Conservation (phyloP, 441 rosid species). For the Arabidopsis hybrid region DNA sequence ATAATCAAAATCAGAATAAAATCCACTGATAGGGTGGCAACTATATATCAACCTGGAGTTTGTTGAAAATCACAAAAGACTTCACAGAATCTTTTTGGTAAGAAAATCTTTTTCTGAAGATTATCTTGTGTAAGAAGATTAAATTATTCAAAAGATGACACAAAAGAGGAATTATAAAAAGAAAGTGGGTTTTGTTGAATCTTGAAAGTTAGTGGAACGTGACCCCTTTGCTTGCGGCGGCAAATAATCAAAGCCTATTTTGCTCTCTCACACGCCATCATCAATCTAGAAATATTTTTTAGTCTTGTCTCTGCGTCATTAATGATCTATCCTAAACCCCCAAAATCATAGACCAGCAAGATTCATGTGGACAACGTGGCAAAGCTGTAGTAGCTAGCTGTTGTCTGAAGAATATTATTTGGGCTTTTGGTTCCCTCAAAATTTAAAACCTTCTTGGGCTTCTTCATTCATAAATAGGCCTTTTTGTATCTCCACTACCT, state of each 20-base stretch:
- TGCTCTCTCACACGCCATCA: conserved; percentile 27
- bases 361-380: conserved; percentile 24
- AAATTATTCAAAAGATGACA: not conserved
- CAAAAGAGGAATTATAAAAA: not conserved
- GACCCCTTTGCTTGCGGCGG: conserved; percentile 44
- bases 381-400: conserved; percentile 10
- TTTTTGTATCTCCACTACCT: conserved; percentile 24
- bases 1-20: conserved; percentile 1
- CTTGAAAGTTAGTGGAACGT: conserved; percentile 44
- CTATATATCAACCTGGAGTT: conserved; percentile 20
- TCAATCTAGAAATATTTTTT: not conserved
- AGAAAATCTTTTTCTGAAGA: not conserved
- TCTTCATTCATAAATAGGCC: not conserved
- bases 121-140: not conserved
- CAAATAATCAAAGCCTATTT: conserved; percentile 2
- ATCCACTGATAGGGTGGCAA: not conserved
- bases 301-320: conserved; percentile 32
- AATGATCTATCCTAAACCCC: conserved; percentile 14
- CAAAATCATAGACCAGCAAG: not conserved
- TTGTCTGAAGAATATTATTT: not conserved
- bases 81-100: not conserved
- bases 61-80: conserved; percentile 23
- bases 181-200: conserved; percentile 37
- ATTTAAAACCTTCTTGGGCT: conserved; percentile 11
- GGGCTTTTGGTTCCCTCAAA: conserved; percentile 22